phyloP scores from a whole-genome alignment of 176 grass and related monocot species.

The Cenchrus fungigraminus region DNA sequence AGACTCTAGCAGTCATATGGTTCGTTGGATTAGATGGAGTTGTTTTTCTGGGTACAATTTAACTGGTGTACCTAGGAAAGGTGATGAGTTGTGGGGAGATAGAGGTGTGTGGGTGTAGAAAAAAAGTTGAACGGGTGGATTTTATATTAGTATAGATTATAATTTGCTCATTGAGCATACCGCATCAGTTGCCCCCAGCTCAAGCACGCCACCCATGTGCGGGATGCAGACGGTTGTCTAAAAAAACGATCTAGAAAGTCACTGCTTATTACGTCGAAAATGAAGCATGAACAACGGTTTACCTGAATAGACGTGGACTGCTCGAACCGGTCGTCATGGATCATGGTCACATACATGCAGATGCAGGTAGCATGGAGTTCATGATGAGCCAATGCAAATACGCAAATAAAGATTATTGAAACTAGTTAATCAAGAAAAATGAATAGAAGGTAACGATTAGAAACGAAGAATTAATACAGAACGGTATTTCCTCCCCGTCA shows the following conservation, averaged over 20 bases:
- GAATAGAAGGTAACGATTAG: background rate
- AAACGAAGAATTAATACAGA: background rate
- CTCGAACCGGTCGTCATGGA: background rate
- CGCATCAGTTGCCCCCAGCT: slow-evolving; percentile 68
- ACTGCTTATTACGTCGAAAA: background rate
- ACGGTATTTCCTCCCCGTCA: background rate
- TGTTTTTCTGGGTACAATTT: no score
- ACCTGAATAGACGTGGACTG: slow-evolving; percentile 79
- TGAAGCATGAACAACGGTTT: background rate
- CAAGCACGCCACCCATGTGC: slow-evolving; percentile 72
- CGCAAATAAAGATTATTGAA: background rate
- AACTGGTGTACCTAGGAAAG: no score
- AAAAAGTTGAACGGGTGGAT: no score
- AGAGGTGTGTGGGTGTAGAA: no score
- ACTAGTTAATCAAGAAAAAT: background rate
- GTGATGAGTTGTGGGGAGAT: no score
- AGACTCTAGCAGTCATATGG: no score
- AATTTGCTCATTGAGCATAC: slow-evolving; percentile 35
- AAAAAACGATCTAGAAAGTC: background rate
- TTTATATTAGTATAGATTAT: no score
- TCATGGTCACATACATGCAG: background rate
- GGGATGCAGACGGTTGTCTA: slow-evolving; percentile 77
- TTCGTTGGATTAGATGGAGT: no score
- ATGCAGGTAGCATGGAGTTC: no score
- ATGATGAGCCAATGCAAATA: background rate